Conservation (phyloP, 805 yeast genomes). For the Nakazawaea ishiwadae region DNA sequence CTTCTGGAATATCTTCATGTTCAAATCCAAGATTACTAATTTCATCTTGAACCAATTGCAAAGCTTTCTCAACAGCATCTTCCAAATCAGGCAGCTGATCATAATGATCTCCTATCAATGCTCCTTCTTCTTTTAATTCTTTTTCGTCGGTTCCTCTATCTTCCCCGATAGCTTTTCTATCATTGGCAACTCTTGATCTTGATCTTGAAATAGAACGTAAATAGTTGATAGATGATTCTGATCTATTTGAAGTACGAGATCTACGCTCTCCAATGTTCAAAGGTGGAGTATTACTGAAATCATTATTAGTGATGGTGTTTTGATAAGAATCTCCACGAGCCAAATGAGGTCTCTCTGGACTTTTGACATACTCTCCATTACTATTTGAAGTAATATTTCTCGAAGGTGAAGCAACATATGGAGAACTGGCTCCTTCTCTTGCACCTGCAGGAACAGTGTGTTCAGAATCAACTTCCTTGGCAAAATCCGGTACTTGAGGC, state of each 20-base stretch:
- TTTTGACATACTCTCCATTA: conserved; percentile 22
- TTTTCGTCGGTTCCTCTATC: conserved; percentile 22
- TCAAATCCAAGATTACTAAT: conserved; percentile 11
- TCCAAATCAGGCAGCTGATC: conserved; percentile 44
- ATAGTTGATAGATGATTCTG: conserved; percentile 45
- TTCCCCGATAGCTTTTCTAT: conserved; percentile 26
- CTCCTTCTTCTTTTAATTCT: conserved; percentile 54
- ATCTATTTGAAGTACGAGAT: conserved; percentile 24
- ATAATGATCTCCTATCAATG: conserved; percentile 44
- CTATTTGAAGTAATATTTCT: conserved; percentile 17
- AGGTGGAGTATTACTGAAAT: conserved; percentile 28
- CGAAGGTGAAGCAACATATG: conserved; percentile 13
- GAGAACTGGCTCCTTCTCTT: conserved; percentile 36
- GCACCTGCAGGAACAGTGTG: conserved; percentile 41
- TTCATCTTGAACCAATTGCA: conserved; percentile 24
- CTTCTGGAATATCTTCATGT: conserved; percentile 15
- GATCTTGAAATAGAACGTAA: conserved; percentile 65
- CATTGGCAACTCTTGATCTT: conserved; percentile 44
- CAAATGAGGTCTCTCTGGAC: conserved; percentile 48
- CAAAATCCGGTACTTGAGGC: conserved; percentile 28
- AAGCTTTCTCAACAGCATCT: conserved; percentile 43
- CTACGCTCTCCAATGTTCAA: conserved; percentile 36
- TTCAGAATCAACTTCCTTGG: conserved; percentile 31
- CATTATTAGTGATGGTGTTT: conserved; percentile 44
- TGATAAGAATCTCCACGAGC: conserved; percentile 79